Percentiles rank a stretch among this genome's conserved stretches.
phyloP scores from a whole-genome alignment of 2,329 filamentous ascomycete species.

The Talaromyces sp. region DNA sequence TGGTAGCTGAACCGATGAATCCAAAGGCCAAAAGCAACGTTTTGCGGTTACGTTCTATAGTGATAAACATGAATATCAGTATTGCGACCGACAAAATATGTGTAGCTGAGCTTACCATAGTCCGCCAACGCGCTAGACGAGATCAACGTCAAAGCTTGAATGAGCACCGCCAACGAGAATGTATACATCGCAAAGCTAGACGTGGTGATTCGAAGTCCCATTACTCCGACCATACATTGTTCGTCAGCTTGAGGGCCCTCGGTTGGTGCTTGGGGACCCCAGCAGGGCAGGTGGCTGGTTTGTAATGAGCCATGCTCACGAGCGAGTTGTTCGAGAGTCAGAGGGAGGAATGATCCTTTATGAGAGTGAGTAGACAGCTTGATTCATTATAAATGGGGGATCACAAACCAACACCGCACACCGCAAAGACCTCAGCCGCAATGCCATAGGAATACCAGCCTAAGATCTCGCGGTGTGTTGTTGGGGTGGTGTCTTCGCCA shows the following conservation, averaged over 20 bases:
- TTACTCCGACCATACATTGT: constrained; percentile 35
- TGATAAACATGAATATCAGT: neutral
- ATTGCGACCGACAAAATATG: neutral
- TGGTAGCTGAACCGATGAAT: constrained; percentile 73
- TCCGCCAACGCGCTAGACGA: constrained; percentile 68
- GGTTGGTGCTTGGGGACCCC: constrained; percentile 29
- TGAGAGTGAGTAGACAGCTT: neutral
- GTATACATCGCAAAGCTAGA: constrained; percentile 60
- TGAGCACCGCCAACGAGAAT: constrained; percentile 81
- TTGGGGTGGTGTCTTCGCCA: constrained; percentile 82
- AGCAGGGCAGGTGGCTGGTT: constrained; percentile 34
- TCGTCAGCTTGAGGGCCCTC: constrained; percentile 28
- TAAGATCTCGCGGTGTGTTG: constrained; percentile 75
- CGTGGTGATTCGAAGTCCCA: constrained; percentile 39
- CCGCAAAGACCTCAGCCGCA: constrained; percentile 92
- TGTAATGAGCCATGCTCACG: constrained; percentile 86
- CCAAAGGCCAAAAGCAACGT: constrained; percentile 79
- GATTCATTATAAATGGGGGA: neutral
- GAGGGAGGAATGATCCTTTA: constrained; percentile 89
- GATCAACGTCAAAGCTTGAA: constrained; percentile 84
- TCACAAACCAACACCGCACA: constrained; percentile 70
- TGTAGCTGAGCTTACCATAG: constrained; percentile 65
- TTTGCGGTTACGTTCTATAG: constrained; percentile 64
- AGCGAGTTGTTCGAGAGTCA: constrained; percentile 87
- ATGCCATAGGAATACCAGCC: constrained; percentile 95